Conservation (phyloP, 2,329 filamentous ascomycete genomes). For the Trichoderma asperellum region DNA sequence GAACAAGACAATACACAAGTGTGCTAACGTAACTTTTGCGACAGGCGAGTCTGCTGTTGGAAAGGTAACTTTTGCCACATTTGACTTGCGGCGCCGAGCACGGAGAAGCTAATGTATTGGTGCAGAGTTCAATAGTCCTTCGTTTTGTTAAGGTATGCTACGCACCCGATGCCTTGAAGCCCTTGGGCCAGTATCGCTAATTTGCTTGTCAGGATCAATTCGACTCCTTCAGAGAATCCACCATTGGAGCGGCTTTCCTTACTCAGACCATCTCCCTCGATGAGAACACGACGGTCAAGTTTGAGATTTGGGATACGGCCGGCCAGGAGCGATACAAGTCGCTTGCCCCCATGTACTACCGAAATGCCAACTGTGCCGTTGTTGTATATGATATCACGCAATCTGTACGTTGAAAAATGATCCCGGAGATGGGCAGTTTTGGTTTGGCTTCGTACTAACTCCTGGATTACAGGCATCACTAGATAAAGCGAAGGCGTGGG, state of each 20-base stretch:
- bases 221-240: slow-evolving; percentile 94
- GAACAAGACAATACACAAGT: slow-evolving; percentile 26
- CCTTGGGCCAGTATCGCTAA: slow-evolving; percentile 30
- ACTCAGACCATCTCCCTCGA: slow-evolving; percentile 99
- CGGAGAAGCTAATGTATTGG: slow-evolving; percentile 5
- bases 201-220: slow-evolving; percentile 80
- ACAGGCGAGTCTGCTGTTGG: slow-evolving; percentile 96
- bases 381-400: slow-evolving; percentile 99
- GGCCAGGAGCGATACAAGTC: slow-evolving; percentile 99
- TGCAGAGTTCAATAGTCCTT: slow-evolving; percentile 91
- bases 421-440: neutral
- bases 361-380: slow-evolving; percentile 98
- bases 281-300: slow-evolving; percentile 98
- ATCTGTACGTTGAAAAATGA: slow-evolving; percentile 67
- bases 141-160: slow-evolving; percentile 89
- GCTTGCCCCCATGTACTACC: slow-evolving; percentile 98
- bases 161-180: neutral
- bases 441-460: slow-evolving; percentile 29
- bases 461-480: slow-evolving; percentile 72
- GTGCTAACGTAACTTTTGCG: slow-evolving; percentile 31
- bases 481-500: slow-evolving; percentile 99
- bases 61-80: slow-evolving; percentile 67
- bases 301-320: slow-evolving; percentile 99
- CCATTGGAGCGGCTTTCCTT: slow-evolving; percentile 96
- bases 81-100: neutral